Evolutionary conservation across 345 rosid species (phyloP), one percentile per base, ranked within the genome.

Genomic region (Barbarea vulgaris): DNA sequence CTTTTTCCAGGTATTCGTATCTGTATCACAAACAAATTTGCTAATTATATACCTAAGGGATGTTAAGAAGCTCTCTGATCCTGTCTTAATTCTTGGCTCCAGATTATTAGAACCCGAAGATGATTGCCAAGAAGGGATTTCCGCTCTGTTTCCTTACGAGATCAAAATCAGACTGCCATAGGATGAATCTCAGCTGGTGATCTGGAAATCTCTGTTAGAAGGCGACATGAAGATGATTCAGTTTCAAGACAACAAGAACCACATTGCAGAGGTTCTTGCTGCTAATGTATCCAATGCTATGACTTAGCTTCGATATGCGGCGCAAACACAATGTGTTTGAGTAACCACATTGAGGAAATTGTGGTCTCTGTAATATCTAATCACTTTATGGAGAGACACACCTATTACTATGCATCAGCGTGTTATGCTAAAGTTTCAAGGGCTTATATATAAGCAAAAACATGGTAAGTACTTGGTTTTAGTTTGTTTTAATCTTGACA

Each of bases 381-480:
- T 80, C 98, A n/a, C n/a, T n/a, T n/a, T n/a, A n/a, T 90, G 82
- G 82, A 92, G 79, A 87, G 85, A 86, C 73, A 85, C 62, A 84
- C 80, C 65, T 28, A 71, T 91, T 63, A 91, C 97, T 0, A 82
- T 95, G 14, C 89, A 96, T 21, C 98, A 94, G 65, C 93, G 97
- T 9, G 64, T 91, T 31, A 94, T 94, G 98, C 73, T 94, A 25
- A 94, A 94, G 84, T 86, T 94, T 33, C 98, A 94, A 82, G 90
- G 87, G 80, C 97, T 94, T 79, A 91, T 94, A 58, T 79, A 91
- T 94, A 58, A 88, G 93, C 24, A 88, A 90, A 73, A 91, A 94
- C 79, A 94, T 77, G 47, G 98, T 91, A 84, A 69, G 75, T 69
- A 60, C 24, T 42, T 42, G 37, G 27, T 27, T 15, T 25, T 28